Evolutionary conservation across 306 rosid genomes (phyloP).

Genomic region (cucumber (Cucumis sativus)): Cucumber_9930_V3 NC_026657.2:29312501-29313000

Average conservation of each 20-base stretch:
- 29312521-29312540: conserved; percentile 55
- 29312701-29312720: conserved; percentile 32
- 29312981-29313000: too few species aligned
- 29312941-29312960: too few species aligned
- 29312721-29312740: not conserved
- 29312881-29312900: not conserved
- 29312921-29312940: not conserved
- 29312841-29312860: too few species aligned
- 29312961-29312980: too few species aligned
- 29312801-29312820: too few species aligned
- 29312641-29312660: conserved; percentile 32
- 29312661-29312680: conserved; percentile 28
- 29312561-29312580: conserved; percentile 38
- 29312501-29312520: conserved; percentile 46
- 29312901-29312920: not conserved
- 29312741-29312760: too few species aligned
- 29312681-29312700: conserved; percentile 46
- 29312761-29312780: too few species aligned
- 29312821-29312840: too few species aligned
- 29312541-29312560: conserved; percentile 38
- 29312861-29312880: not conserved
- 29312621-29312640: conserved; percentile 22
- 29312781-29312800: too few species aligned
- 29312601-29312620: conserved; percentile 60
- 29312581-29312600: conserved; percentile 46